Evolutionary conservation across 768 basidiomycete genomes (phyloP), one percentile per base, ranked within the genome.

Genomic region (Sarcodon aspratus): DNA sequence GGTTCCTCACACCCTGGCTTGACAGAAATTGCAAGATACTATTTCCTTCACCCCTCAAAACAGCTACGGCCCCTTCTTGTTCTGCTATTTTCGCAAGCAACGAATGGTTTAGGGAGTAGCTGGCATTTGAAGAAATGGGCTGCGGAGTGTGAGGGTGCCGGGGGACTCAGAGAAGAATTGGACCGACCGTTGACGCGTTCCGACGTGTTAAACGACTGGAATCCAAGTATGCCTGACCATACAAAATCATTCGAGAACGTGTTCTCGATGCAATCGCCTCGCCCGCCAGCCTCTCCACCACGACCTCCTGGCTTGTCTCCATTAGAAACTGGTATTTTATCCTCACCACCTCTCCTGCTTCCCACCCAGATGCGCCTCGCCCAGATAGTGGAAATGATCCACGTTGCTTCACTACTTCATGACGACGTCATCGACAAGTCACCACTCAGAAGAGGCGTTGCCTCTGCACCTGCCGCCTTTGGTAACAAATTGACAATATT

Each of bases 351-450:
- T 0, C 55, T 65, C 5, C 72, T 88, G 42, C 77, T 99, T 6
- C 91, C 95, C 12, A 83, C 92, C 1, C 96, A 99, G 65, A 68
- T 85, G 32, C 84, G 94, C 32, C 79, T 99, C 33, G 95, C 94
- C 4, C 92, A 95, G 59, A 94, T 99, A 40, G 82, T 91, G 47
- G 96, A 99, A 63, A 96, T 98, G 92, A 88, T 99, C 44, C 92
- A 98, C 61, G 85, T 97, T 52, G 94, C 96, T 21, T 93, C 87
- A 3, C 73, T 92, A 9, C 70, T 99, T 13, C 95, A 98, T 62
- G 90, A 98, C 70, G 85, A 86, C 57, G 91, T 98, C 47, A 77
- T 85, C 50, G 85, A 90, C 69, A 65, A 66, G 52, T 78, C 85
- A 1, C 70, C 81, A 7, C 75, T 90, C 6, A 81, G 93, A 6